Conservation (phyloP, 306 rosid genomes). For the Lathyrus sativus region DNA sequence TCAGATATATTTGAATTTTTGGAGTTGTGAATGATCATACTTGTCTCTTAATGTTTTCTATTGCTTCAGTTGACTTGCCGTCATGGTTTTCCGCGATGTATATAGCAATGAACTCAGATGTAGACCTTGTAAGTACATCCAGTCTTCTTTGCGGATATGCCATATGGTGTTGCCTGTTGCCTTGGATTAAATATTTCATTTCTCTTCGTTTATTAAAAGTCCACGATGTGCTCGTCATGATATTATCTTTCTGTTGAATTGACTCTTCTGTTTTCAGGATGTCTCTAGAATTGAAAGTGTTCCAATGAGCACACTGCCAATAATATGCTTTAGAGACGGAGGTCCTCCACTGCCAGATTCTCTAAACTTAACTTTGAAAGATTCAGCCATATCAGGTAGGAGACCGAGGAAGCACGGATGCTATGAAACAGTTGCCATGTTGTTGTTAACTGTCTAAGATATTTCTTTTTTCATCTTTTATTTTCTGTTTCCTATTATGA, state of each 20-base stretch:
- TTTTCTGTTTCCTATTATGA: constrained; percentile 35
- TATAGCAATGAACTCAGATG: constrained; percentile 70
- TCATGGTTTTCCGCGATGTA: constrained; percentile 86
- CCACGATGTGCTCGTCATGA: background rate
- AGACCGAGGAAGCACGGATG: background rate
- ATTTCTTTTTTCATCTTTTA: too few species aligned
- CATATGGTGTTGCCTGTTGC: too few species aligned
- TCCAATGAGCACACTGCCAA: constrained; percentile 62
- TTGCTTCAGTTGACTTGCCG: constrained; percentile 83
- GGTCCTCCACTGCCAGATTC: constrained; percentile 87
- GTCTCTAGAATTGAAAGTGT: constrained; percentile 49
- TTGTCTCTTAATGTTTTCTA: constrained; percentile 49
- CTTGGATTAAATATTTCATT: too few species aligned
- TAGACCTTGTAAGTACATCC: constrained; percentile 74
- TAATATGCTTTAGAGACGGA: constrained; percentile 89
- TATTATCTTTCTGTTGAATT: constrained; percentile 19
- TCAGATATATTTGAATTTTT: constrained; percentile 16
- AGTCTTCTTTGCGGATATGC: background rate
- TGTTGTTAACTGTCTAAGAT: background rate
- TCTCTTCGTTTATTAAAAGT: constrained; percentile 10
- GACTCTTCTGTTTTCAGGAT: constrained; percentile 57
- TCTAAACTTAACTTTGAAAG: constrained; percentile 56
- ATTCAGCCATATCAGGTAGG: constrained; percentile 55
- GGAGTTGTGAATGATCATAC: constrained; percentile 39
- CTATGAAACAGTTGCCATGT: background rate